These are phyloP conservation scores for Fusarium sp. DNA, from an alignment of 2,329 filamentous ascomycete genomes.

Conservation along the genomic window DNA sequence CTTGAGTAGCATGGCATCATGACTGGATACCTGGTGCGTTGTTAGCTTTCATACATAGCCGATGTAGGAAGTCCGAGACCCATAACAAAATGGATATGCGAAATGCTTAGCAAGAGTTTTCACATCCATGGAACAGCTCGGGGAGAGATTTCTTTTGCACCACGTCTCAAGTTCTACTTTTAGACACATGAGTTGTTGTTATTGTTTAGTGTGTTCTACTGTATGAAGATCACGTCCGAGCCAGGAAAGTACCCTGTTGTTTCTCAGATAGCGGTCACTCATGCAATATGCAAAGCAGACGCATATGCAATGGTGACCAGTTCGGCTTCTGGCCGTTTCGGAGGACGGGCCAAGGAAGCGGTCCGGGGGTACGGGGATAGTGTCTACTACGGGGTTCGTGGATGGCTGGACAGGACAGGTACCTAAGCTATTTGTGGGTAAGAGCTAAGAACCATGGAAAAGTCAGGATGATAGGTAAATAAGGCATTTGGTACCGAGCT, in stretches of 20 bases:
- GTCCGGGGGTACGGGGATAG: conserved; percentile 27
- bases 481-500: conserved; percentile 9
- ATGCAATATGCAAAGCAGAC: conserved; percentile 24
- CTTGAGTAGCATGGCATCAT: conserved; percentile 2
- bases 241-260: conserved; percentile 1
- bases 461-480: conserved; percentile 2
- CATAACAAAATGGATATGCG: conserved; percentile 6
- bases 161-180: not conserved
- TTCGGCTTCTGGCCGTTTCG: conserved; percentile 30
- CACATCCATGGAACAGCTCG: not conserved
- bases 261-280: conserved; percentile 33
- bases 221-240: not conserved
- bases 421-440: conserved; percentile 2
- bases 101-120: not conserved
- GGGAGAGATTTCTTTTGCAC: not conserved
- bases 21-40: conserved; percentile 1
- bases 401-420: conserved; percentile 7
- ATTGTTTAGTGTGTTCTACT: conserved; percentile 3
- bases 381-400: conserved; percentile 8
- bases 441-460: conserved; percentile 2
- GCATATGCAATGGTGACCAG: conserved; percentile 11
- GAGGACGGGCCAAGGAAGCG: conserved; percentile 29
- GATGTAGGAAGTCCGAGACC: conserved; percentile 6
- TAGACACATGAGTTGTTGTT: conserved; percentile 4
- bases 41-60: conserved; percentile 8